Conservation (phyloP, 1,284 basidiomycete species). For the Melanopsichium pennsylvanicum region DNA sequence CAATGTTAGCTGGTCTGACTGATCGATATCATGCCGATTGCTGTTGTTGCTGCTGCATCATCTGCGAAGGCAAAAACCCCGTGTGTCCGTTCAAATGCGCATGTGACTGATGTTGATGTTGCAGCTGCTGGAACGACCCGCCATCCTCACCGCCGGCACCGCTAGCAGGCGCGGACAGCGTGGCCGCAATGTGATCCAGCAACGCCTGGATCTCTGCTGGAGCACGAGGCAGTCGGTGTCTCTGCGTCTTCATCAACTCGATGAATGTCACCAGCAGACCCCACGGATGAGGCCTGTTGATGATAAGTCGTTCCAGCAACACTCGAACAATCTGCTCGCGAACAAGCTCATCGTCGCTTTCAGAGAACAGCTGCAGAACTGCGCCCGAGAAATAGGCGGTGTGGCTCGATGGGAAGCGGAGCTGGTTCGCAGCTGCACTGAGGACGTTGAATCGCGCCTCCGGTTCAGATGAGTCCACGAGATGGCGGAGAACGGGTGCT, state of each 20-base stretch:
- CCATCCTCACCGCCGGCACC: constrained; percentile 11
- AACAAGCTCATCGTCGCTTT: constrained; percentile 72
- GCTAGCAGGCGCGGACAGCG: constrained; percentile 15
- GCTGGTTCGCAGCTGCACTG: constrained; percentile 86
- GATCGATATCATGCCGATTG: constrained; percentile 2
- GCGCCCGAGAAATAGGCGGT: constrained; percentile 82
- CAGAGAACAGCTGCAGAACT: constrained; percentile 83
- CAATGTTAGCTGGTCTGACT: no score
- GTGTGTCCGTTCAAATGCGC: constrained; percentile 28
- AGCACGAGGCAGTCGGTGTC: constrained; percentile 49
- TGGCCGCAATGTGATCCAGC: constrained; percentile 58
- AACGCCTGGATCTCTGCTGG: constrained; percentile 62
- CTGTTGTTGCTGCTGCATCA: constrained; percentile 23
- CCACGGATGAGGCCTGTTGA: constrained; percentile 96
- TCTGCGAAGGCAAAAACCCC: constrained; percentile 17
- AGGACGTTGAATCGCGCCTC: constrained; percentile 97
- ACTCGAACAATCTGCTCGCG: constrained; percentile 90
- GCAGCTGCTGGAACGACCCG: neutral
- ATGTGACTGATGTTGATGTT: constrained; percentile 17
- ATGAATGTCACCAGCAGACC: constrained; percentile 92
- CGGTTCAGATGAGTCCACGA: constrained; percentile 82
- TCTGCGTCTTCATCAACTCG: constrained; percentile 73
- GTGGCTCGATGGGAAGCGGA: constrained; percentile 72
- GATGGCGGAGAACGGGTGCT: constrained; percentile 75
- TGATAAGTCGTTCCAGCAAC: constrained; percentile 89